A percentile compares a stretch with the other conserved stretches of the same genome.
These are phyloP conservation scores for Hypocreales sp. DNA, from an alignment of 2,329 filamentous ascomycete genomes.

Conservation along the genomic window DNA sequence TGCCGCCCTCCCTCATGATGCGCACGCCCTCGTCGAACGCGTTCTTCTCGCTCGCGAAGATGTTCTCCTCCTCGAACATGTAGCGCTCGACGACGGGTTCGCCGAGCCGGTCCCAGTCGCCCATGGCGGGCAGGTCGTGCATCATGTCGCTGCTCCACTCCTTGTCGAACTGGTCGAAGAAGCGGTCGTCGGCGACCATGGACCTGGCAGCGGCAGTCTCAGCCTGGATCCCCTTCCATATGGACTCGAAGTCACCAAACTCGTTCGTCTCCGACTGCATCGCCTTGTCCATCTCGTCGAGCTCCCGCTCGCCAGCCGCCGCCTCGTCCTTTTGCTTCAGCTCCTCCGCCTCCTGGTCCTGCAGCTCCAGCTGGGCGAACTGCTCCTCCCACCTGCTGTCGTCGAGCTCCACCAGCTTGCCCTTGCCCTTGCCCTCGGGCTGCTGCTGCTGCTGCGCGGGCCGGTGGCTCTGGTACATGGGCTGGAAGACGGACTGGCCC, in stretches of 20 bases:
- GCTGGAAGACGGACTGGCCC: constrained; percentile 35
- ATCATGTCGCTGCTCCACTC: constrained; percentile 54
- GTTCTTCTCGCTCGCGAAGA: constrained; percentile 66
- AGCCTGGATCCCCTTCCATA: constrained; percentile 72
- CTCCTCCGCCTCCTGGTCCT: constrained; percentile 33
- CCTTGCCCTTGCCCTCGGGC: constrained; percentile 58
- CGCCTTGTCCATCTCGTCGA: constrained; percentile 67
- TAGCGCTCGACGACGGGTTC: constrained; percentile 80
- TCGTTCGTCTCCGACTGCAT: constrained; percentile 57
- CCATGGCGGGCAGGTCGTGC: constrained; percentile 43
- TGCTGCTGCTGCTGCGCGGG: constrained; percentile 32
- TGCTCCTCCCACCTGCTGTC: constrained; percentile 94
- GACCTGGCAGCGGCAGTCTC: constrained; percentile 55
- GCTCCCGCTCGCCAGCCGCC: constrained; percentile 65
- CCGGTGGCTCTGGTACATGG: constrained; percentile 29
- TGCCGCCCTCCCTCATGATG: constrained; percentile 87
- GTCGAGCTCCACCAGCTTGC: constrained; percentile 85
- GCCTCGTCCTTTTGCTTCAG: constrained; percentile 40
- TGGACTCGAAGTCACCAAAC: constrained; percentile 77
- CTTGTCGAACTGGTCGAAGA: constrained; percentile 55
- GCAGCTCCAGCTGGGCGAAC: constrained; percentile 73
- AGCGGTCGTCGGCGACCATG: constrained; percentile 50
- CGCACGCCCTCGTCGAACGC: constrained; percentile 87
- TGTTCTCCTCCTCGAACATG: constrained; percentile 87
- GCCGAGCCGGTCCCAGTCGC: constrained; percentile 49